Conservation (phyloP, 768 basidiomycete species). For the Kockovaella imperatae region DNA sequence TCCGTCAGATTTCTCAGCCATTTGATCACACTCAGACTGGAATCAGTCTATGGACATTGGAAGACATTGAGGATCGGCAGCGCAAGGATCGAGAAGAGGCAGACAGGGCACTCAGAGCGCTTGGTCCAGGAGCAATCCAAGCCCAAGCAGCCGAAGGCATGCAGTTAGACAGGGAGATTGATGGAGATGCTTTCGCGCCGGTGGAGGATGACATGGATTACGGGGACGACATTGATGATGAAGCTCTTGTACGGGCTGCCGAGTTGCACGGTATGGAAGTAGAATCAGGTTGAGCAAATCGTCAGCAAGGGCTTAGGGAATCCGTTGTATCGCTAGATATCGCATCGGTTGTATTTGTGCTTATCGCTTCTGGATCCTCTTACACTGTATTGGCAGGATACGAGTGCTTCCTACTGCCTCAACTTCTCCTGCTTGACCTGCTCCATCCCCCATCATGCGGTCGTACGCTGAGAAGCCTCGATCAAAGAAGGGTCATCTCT, state of each 20-base stretch:
- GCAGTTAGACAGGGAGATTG: conserved; percentile 24
- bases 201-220: conserved; percentile 17
- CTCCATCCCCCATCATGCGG: too few species aligned
- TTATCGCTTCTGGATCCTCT: too few species aligned
- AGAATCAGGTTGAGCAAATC: too few species aligned
- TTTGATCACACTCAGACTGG: conserved; percentile 94
- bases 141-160: conserved; percentile 18
- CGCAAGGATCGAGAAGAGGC: conserved; percentile 66
- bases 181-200: conserved; percentile 13
- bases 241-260: conserved; percentile 21
- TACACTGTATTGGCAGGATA: too few species aligned
- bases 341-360: too few species aligned
- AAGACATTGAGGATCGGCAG: conserved; percentile 81
- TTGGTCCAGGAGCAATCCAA: conserved; percentile 11
- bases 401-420: too few species aligned
- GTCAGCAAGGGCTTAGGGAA: too few species aligned
- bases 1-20: conserved; percentile 97
- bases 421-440: neutral
- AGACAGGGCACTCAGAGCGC: conserved; percentile 48
- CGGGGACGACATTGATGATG: conserved; percentile 15
- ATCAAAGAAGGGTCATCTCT: conserved; percentile 42
- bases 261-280: neutral
- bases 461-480: conserved; percentile 21
- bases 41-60: conserved; percentile 86
- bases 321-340: too few species aligned